These are phyloP conservation scores for Aspergillus proliferans DNA, from an alignment of 2,329 filamentous ascomycete species.

Conservation along the genomic window DNA sequence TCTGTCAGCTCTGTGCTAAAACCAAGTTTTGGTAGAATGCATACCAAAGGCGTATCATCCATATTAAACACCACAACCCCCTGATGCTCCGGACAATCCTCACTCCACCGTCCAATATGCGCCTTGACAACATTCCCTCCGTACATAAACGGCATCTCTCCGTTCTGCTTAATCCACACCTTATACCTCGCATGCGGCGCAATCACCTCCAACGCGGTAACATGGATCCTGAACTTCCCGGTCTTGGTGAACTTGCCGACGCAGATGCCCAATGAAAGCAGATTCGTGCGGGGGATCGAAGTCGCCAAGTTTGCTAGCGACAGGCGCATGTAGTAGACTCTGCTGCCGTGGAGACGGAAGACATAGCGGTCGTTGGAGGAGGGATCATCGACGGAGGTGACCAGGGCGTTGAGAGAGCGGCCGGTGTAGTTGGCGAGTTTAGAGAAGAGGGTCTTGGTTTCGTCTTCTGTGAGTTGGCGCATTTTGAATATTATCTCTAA, in stretches of 20 bases:
- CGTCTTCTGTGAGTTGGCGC: conserved; percentile 68
- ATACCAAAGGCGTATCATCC: conserved; percentile 73
- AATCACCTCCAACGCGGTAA: conserved; percentile 84
- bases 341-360: conserved; percentile 73
- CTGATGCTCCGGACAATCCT: conserved; percentile 89
- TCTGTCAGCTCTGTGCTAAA: neutral
- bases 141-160: conserved; percentile 96
- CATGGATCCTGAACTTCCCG: conserved; percentile 89
- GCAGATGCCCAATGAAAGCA: conserved; percentile 84
- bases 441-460: conserved; percentile 67
- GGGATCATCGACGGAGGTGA: conserved; percentile 62
- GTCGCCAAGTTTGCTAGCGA: conserved; percentile 88
- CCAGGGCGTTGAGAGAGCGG: conserved; percentile 75
- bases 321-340: conserved; percentile 88
- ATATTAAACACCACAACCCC: conserved; percentile 86
- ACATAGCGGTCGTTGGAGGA: conserved; percentile 72
- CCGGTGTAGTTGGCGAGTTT: conserved; percentile 95
- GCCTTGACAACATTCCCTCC: conserved; percentile 83
- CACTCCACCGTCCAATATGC: conserved; percentile 75
- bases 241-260: conserved; percentile 95
- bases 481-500: conserved; percentile 44
- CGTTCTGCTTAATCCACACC: conserved; percentile 94
- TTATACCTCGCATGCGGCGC: conserved; percentile 91
- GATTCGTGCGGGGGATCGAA: conserved; percentile 70
- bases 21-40: neutral